Evolutionary conservation across 2,329 filamentous ascomycete genomes (phyloP).

Genomic region (Dothidotthia symphoricarpi): DNA sequence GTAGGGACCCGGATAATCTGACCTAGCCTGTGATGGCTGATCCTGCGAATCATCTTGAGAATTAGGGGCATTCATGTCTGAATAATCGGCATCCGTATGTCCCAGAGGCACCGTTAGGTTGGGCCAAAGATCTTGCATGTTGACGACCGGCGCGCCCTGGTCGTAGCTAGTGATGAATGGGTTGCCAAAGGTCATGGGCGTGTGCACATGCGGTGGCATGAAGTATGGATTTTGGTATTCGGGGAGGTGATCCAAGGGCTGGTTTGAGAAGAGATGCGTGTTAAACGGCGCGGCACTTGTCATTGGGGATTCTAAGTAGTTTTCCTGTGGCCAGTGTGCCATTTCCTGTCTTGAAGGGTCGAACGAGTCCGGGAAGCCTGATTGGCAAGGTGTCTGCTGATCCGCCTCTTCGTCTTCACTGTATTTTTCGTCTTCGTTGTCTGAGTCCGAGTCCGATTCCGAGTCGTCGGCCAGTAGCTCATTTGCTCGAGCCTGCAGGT

Average conservation of each 20-base stretch:
- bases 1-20: too few species aligned
- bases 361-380: too few species aligned
- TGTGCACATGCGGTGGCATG: background rate
- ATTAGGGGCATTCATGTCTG: constrained; percentile 1
- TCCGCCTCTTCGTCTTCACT: too few species aligned
- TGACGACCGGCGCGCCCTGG: constrained; percentile 12
- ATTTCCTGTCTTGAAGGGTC: too few species aligned
- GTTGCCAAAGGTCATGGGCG: constrained; percentile 14
- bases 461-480: constrained; percentile 11
- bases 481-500: constrained; percentile 11
- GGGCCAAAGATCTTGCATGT: constrained; percentile 15
- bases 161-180: constrained; percentile 25
- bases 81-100: background rate
- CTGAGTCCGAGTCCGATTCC: background rate
- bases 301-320: background rate
- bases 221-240: background rate
- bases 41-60: too few species aligned
- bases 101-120: background rate
- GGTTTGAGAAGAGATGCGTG: background rate
- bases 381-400: too few species aligned
- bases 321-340: background rate
- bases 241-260: background rate
- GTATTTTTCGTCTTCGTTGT: too few species aligned
- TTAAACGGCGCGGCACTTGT: background rate
- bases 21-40: too few species aligned